These are phyloP conservation scores for Picea sitchensis DNA, from an alignment of 75 land plant genomes.

Conservation along the genomic window DNA sequence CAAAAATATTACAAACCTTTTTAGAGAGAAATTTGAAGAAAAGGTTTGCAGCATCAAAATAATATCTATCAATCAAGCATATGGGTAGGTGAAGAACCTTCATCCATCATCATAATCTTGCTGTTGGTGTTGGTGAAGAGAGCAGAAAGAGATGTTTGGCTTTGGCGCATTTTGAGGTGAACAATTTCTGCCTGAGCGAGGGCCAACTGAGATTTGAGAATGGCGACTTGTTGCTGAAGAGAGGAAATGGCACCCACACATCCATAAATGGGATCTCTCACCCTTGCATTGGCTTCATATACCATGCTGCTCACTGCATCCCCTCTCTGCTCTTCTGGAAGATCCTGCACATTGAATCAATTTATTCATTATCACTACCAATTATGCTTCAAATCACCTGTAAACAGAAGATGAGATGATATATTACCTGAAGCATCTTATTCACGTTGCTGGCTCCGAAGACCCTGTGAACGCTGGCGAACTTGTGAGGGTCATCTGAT, in stretches of 20 bases:
- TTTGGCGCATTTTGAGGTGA: conserved; percentile 37
- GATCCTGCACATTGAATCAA: conserved; percentile 37
- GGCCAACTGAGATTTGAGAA: conserved; percentile 60
- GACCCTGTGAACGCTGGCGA: conserved; percentile 22
- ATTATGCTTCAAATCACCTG: too few species aligned
- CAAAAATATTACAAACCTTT: too few species aligned
- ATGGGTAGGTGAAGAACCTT: too few species aligned
- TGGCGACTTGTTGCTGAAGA: conserved; percentile 60
- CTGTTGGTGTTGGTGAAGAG: too few species aligned
- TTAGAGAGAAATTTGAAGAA: too few species aligned
- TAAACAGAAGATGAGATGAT: too few species aligned
- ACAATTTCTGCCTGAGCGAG: conserved; percentile 70
- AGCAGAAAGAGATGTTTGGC: not conserved
- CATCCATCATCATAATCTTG: too few species aligned
- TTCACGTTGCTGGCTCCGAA: conserved; percentile 25
- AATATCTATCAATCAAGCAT: too few species aligned
- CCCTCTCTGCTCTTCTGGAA: conserved; percentile 57
- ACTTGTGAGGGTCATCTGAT: conserved; percentile 22
- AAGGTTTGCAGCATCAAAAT: too few species aligned
- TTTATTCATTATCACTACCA: too few species aligned
- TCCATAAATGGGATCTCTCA: conserved; percentile 80
- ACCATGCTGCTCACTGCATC: conserved; percentile 90
- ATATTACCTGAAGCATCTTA: not conserved
- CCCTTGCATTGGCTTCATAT: conserved; percentile 82
- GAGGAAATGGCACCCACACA: conserved; percentile 82